Conservation (phyloP, 129 eudicot genomes). For the Mikania micrantha region DNA sequence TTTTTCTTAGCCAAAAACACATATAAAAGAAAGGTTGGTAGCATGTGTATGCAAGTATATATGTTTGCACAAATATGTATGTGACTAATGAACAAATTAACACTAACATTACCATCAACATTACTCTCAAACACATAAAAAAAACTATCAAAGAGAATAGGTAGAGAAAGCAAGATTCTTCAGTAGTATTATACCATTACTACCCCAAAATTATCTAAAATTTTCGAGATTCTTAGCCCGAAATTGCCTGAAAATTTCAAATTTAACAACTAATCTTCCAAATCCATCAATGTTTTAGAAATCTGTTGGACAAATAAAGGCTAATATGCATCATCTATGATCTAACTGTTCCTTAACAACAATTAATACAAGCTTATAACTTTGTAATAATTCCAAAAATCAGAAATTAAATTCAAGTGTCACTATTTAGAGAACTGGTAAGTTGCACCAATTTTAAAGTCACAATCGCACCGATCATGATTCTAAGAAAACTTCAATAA, state of each 20-base stretch:
- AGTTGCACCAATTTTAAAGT: background rate
- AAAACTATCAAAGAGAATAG: background rate
- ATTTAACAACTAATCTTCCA: background rate
- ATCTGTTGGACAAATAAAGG: background rate
- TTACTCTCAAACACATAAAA: background rate
- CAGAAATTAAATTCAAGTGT: background rate
- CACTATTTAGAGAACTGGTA: background rate
- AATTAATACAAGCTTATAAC: background rate
- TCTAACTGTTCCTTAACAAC: background rate
- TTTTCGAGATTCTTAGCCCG: background rate
- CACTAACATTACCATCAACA: too few species aligned
- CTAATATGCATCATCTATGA: background rate
- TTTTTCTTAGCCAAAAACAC: background rate
- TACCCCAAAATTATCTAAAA: background rate
- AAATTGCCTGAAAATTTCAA: background rate
- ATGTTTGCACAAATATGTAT: background rate
- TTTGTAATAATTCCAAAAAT: background rate
- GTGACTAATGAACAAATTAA: too few species aligned
- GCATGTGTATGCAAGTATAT: background rate
- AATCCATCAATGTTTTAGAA: background rate
- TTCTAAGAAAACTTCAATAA: conserved; percentile 30
- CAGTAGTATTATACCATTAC: background rate
- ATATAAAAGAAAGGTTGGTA: background rate
- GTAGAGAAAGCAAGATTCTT: background rate
- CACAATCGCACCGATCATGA: conserved; percentile 46